A percentile compares a stretch with the other conserved stretches of the same genome.
These are phyloP conservation scores for Phyllosticta citriasiana DNA, from an alignment of 2,329 filamentous ascomycete genomes.

Conservation along the genomic window DNA sequence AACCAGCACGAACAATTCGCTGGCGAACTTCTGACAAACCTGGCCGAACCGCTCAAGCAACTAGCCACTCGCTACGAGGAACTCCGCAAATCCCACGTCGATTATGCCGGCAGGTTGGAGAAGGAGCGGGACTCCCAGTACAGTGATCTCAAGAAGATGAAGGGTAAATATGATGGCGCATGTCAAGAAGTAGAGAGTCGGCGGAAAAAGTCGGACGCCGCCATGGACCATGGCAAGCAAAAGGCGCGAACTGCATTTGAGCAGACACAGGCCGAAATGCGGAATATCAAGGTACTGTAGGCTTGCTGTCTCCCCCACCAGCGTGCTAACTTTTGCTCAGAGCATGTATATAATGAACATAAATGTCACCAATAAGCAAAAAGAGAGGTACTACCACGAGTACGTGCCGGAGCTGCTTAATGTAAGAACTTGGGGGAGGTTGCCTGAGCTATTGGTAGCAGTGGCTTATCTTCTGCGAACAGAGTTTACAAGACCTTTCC, in stretches of 20 bases:
- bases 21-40: conserved; percentile 63
- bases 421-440: conserved; percentile 40
- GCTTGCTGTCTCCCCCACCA: not conserved
- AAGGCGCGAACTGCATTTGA: conserved; percentile 90
- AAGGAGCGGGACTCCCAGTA: conserved; percentile 81
- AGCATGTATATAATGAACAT: conserved; percentile 96
- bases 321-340: conserved; percentile 26
- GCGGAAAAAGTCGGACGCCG: conserved; percentile 87
- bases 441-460: not conserved
- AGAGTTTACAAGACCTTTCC: conserved; percentile 74
- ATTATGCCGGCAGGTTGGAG: conserved; percentile 81
- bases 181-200: conserved; percentile 93
- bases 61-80: conserved; percentile 74
- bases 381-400: conserved; percentile 94
- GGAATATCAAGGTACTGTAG: conserved; percentile 62
- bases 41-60: conserved; percentile 78
- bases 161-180: conserved; percentile 82
- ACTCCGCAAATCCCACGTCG: conserved; percentile 78
- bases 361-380: conserved; percentile 95
- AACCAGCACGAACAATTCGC: conserved; percentile 81
- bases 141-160: conserved; percentile 76
- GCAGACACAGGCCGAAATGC: conserved; percentile 89
- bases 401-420: conserved; percentile 91
- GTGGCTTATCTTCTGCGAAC: not conserved
- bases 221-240: conserved; percentile 75